phyloP scores from a whole-genome alignment of 208 protist species.

The Leishmania tropica region DNA sequence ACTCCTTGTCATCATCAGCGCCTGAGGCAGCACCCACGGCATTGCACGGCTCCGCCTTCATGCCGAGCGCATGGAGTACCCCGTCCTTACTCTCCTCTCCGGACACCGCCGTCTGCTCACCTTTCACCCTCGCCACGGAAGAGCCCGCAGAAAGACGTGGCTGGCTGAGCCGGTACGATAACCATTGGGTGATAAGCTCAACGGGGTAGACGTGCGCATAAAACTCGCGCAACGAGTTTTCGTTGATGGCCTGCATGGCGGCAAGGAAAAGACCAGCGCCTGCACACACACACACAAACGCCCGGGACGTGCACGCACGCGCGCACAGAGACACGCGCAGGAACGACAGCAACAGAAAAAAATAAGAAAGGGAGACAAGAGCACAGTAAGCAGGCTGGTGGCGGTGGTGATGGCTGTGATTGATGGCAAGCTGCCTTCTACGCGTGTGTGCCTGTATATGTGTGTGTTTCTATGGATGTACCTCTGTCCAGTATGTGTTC shows the following conservation, averaged over 20 bases:
- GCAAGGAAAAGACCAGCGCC: not conserved
- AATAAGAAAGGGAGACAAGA: not conserved
- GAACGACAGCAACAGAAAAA: not conserved
- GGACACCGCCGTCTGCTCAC: not conserved
- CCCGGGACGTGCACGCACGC: not conserved
- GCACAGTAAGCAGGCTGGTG: not conserved
- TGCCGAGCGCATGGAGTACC: not conserved
- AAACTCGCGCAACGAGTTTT: slow-evolving; percentile 81
- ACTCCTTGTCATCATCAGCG: not conserved
- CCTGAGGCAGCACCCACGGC: not conserved
- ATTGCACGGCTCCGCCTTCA: not conserved
- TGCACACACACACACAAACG: not conserved
- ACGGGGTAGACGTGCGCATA: slow-evolving; percentile 90
- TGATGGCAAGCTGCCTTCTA: not conserved
- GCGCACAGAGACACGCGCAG: not conserved
- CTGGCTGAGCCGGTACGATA: slow-evolving; percentile 61
- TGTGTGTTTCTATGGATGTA: not conserved
- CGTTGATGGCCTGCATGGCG: slow-evolving; percentile 53
- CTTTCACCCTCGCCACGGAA: not conserved
- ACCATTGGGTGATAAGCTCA: slow-evolving; percentile 76
- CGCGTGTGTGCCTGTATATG: not conserved
- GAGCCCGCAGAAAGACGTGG: not conserved
- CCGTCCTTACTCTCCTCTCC: not conserved
- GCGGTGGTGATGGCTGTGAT: not conserved
- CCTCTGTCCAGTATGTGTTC: not conserved